Conservation (phyloP, 148 eudicot genomes). For the Rhododendron griersonianum region DNA sequence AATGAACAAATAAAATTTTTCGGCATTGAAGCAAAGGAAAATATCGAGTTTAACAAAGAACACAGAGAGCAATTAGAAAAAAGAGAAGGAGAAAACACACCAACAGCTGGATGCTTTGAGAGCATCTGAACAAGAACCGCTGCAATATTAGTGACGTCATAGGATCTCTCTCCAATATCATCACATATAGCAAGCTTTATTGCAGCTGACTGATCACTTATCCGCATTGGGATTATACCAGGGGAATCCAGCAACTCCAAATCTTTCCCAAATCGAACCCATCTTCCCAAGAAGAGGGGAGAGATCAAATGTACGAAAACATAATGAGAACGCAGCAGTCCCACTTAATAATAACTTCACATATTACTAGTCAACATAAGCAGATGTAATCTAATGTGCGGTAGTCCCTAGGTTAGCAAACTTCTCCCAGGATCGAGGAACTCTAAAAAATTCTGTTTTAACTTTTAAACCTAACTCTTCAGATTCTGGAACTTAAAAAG, state of each 20-base stretch:
- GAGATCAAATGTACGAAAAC: conserved; percentile 8
- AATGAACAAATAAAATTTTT: background rate
- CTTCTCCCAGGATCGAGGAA: background rate
- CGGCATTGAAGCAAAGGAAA: background rate
- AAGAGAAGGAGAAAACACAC: conserved; percentile 27
- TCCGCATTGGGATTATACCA: conserved; percentile 95
- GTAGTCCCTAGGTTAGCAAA: background rate
- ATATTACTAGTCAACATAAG: background rate
- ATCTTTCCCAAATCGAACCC: conserved; percentile 92
- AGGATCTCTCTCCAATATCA: conserved; percentile 97
- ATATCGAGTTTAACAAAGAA: background rate
- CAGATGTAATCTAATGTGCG: background rate
- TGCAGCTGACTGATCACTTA: conserved; percentile 90
- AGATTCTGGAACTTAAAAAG: background rate
- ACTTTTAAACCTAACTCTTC: background rate
- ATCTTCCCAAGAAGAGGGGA: conserved; percentile 41
- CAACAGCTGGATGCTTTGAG: conserved; percentile 69
- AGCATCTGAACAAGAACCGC: conserved; percentile 86
- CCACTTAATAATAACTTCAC: background rate
- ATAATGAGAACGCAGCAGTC: background rate
- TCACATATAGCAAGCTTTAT: conserved; percentile 98
- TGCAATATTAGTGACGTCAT: conserved; percentile 79
- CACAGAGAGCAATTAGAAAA: background rate
- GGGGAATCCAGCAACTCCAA: conserved; percentile 94
- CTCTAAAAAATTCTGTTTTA: background rate